Conservation (phyloP, 2,329 filamentous ascomycete genomes). For the Neodidymelliopsis sp. region DNA sequence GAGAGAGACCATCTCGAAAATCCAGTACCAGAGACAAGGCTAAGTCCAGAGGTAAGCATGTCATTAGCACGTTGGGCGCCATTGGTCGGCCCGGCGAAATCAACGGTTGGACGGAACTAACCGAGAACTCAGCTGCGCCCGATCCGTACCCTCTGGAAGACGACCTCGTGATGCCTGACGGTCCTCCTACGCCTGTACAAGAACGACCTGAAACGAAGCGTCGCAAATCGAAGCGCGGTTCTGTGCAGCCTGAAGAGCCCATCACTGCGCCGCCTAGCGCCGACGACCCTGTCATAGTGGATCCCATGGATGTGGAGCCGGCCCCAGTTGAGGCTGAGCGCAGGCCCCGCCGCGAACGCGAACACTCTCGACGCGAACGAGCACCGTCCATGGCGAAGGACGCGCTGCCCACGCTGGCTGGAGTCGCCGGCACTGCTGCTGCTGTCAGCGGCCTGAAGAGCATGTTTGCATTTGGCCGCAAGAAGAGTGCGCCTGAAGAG, state of each 20-base stretch:
- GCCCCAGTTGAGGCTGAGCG: conserved; percentile 55
- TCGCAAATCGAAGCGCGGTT: conserved; percentile 53
- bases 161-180: conserved; percentile 62
- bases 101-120: conserved; percentile 49
- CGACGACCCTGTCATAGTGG: conserved; percentile 54
- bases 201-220: conserved; percentile 47
- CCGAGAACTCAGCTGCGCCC: conserved; percentile 48
- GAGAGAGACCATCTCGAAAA: conserved; percentile 54
- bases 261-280: conserved; percentile 49
- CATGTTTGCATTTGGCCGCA: conserved; percentile 53
- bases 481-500: conserved; percentile 41
- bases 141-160: conserved; percentile 71
- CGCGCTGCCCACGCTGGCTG: conserved; percentile 40
- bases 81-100: conserved; percentile 37
- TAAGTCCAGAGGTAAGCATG: conserved; percentile 58
- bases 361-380: conserved; percentile 55
- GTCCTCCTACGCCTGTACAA: conserved; percentile 43
- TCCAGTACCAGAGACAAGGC: conserved; percentile 53
- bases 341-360: conserved; percentile 53
- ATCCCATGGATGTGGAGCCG: conserved; percentile 47
- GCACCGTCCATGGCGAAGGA: conserved; percentile 70
- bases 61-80: conserved; percentile 26
- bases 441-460: conserved; percentile 65
- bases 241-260: conserved; percentile 44
- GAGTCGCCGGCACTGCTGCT: conserved; percentile 41